Evolutionary conservation across 805 yeast species (phyloP), one percentile per base, ranked within the genome.

Genomic region (Lipomyces yamanashiensis): DNA sequence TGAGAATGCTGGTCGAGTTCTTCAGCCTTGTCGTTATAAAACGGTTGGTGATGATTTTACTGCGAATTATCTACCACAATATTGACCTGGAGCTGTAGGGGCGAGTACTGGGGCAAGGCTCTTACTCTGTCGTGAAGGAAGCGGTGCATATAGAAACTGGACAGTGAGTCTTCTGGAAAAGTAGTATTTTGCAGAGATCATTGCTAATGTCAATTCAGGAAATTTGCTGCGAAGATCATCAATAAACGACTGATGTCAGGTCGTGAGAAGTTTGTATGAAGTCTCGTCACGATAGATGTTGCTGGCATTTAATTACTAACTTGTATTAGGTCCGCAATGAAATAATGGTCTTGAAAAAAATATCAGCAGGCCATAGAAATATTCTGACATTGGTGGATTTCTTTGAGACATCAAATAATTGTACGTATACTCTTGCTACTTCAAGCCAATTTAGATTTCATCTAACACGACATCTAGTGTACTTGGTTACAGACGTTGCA

Each of bases 401-500:
- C 74, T 88, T 88, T 73, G 92, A 88, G 72, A 88, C 93, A 0
- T 77, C 79, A 5, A 82, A 84, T 60, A 78, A 80, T 69, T 76
- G 84, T 43, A 83, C 77, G 55, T 71, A 21, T 13, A 8, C 45
- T 17, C 40, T 33, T 23, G 43, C 43, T 43, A 9, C 17, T 43
- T 43, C 23, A 43, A 15, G n/a, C n/a, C 9, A 54, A 19, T 17
- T 17, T 17, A 21, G 12, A 41, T 33, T 10, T 28, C 2, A 43
- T 15, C 33, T 50, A 15, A 57, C 23, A 34, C 15, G 47, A 17
- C 17, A 4, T 44, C 12, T 47, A 70, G 71, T 79, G 44, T 79
- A 79, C 63, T 71, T 88, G 53, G 83, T 88, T 48, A 87, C 92
- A 0, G 89, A 87, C 69, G 76, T 88, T 52, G 90, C 91, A 47